Conservation (phyloP, 306 rosid genomes). For the Cyclanthera cordifolia region DNA sequence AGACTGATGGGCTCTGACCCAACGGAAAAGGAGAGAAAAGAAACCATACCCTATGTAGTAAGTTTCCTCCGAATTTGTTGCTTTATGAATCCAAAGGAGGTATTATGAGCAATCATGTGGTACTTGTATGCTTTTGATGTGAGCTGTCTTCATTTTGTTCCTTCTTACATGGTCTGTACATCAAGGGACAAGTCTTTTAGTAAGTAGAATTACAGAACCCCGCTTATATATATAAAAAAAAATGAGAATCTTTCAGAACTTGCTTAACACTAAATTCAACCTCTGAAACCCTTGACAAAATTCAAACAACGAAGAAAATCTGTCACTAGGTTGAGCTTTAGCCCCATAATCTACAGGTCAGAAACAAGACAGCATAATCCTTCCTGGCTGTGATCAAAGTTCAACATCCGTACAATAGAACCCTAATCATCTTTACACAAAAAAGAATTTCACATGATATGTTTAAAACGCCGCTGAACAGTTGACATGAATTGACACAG, state of each 20-base stretch:
- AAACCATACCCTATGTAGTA: not conserved
- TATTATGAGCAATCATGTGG: constrained; percentile 5
- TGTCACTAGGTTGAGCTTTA: not conserved
- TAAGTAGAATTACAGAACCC: not conserved
- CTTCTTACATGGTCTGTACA: not conserved
- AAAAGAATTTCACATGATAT: not conserved
- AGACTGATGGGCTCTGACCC: not conserved
- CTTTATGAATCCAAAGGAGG: not conserved
- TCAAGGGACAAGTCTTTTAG: not conserved
- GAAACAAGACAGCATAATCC: not conserved
- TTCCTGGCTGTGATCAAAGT: not conserved
- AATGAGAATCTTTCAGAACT: not conserved
- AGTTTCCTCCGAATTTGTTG: not conserved
- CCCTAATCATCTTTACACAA: too few relatives aligned
- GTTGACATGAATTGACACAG: too few relatives aligned
- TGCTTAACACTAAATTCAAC: not conserved
- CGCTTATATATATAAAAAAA: constrained; percentile 1
- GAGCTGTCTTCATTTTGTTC: constrained; percentile 1
- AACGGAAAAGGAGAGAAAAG: constrained; percentile 1
- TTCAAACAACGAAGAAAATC: not conserved
- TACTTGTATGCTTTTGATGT: not conserved
- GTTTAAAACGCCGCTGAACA: not conserved
- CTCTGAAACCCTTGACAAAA: not conserved
- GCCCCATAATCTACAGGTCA: not conserved
- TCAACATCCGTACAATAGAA: not conserved